Conservation (phyloP, 345 rosid genomes). For the Populus davidiana region DNA sequence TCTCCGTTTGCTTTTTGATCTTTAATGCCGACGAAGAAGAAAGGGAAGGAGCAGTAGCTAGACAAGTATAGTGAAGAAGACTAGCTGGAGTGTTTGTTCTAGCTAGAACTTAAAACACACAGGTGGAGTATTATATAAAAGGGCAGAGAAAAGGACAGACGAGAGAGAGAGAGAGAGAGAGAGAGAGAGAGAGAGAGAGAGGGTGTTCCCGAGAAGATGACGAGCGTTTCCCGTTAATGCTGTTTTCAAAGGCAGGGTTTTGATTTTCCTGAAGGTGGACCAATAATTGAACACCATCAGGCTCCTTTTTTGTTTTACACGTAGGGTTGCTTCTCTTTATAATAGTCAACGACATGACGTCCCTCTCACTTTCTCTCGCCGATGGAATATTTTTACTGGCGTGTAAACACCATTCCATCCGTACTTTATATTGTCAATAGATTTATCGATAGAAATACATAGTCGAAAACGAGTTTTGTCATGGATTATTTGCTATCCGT, state of each 20-base stretch:
- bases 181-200: neutral
- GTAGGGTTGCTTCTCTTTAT: conserved; percentile 16
- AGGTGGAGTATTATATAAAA: neutral
- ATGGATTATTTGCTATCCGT: too few species aligned
- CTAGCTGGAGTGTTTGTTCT: neutral
- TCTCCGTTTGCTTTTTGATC: neutral
- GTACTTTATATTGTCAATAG: too few species aligned
- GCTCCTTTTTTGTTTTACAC: conserved; percentile 36
- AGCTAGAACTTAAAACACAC: neutral
- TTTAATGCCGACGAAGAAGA: neutral
- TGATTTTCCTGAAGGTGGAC: conserved; percentile 9
- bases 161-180: neutral
- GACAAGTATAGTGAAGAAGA: neutral
- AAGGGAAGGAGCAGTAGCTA: neutral
- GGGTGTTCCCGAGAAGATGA: conserved; percentile 37
- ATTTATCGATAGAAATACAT: too few species aligned
- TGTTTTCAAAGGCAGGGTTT: conserved; percentile 24
- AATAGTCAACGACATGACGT: conserved; percentile 14
- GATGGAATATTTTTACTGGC: too few species aligned
- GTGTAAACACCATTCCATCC: too few species aligned
- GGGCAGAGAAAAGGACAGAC: neutral
- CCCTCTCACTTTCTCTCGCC: too few species aligned
- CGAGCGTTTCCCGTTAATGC: conserved; percentile 37
- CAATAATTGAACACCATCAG: neutral
- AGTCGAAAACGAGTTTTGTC: too few species aligned